Conservation (phyloP, 257 asterid species). For the Voacanga thouarsii region DNA sequence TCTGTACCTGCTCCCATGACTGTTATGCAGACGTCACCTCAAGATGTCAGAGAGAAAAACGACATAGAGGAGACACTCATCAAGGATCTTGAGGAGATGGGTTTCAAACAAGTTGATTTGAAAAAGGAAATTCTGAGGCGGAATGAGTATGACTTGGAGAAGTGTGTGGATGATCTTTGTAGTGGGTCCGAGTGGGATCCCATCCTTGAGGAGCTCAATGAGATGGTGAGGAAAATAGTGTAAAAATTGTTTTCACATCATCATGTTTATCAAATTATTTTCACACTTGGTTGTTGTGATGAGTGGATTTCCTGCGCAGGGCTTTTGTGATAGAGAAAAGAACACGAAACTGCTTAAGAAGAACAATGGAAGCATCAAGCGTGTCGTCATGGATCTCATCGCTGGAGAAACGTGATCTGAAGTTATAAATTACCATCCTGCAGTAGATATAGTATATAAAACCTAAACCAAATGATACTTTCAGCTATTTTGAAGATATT, state of each 20-base stretch:
- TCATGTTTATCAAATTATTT: too few species aligned
- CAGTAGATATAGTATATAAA: background rate
- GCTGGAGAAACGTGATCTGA: slow-evolving; percentile 28
- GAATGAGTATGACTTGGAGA: slow-evolving; percentile 65
- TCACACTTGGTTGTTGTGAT: background rate
- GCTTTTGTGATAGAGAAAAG: slow-evolving; percentile 49
- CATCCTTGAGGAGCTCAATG: slow-evolving; percentile 66
- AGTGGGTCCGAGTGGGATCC: slow-evolving; percentile 77
- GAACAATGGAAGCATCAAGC: slow-evolving; percentile 80
- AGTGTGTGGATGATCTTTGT: slow-evolving; percentile 66
- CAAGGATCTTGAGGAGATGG: slow-evolving; percentile 75
- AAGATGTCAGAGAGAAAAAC: slow-evolving; percentile 18
- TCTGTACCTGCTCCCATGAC: background rate
- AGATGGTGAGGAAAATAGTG: slow-evolving; percentile 54
- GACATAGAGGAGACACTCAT: slow-evolving; percentile 57
- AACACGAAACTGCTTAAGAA: slow-evolving; percentile 70
- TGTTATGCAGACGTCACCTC: slow-evolving; percentile 18
- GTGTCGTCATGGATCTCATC: slow-evolving; percentile 79
- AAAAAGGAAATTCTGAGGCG: slow-evolving; percentile 73
- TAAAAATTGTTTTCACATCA: background rate
- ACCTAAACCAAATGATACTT: background rate
- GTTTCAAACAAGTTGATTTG: slow-evolving; percentile 61
- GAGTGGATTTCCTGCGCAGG: slow-evolving; percentile 42
- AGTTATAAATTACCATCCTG: background rate
- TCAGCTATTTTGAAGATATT: background rate